These are phyloP conservation scores for Eucalyptus pauciflora DNA, from an alignment of 345 rosid genomes.

Conservation along the genomic window DNA sequence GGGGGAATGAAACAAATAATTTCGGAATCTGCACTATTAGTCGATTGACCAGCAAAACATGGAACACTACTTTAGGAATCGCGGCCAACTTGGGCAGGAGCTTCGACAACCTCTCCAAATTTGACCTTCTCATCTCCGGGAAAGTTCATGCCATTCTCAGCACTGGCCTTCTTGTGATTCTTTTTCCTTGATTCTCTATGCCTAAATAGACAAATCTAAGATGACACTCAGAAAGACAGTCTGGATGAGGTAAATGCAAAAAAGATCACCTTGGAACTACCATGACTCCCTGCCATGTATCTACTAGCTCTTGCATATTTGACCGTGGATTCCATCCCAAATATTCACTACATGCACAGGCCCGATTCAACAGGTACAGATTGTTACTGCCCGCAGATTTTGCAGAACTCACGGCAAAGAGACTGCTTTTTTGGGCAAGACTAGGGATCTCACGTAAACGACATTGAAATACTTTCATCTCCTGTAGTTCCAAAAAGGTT, in stretches of 20 bases:
- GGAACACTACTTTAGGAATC: slow-evolving; percentile 43
- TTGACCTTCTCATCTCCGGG: slow-evolving; percentile 51
- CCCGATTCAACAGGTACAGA: too few relatives aligned
- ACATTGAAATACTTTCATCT: too few relatives aligned
- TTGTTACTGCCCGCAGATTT: too few relatives aligned
- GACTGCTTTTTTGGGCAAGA: too few relatives aligned
- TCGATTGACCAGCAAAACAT: not conserved
- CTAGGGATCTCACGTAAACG: too few relatives aligned
- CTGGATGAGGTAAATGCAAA: too few relatives aligned
- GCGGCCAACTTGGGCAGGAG: slow-evolving; percentile 19
- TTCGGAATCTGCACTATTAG: not conserved
- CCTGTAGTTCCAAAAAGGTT: too few relatives aligned
- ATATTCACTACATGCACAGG: too few relatives aligned
- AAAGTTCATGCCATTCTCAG: slow-evolving; percentile 33
- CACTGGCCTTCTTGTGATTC: slow-evolving; percentile 30
- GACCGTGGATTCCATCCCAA: too few relatives aligned
- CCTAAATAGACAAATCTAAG: slow-evolving; percentile 8
- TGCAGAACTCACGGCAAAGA: too few relatives aligned
- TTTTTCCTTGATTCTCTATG: slow-evolving; percentile 62
- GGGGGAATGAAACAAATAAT: not conserved
- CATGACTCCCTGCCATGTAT: not conserved
- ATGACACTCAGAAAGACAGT: not conserved
- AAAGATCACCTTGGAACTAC: not conserved
- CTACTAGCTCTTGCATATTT: not conserved
- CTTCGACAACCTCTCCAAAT: slow-evolving; percentile 79